Evolutionary conservation across 1,284 basidiomycete species (phyloP).

Genomic region (Wolfiporia cocos): DNA sequence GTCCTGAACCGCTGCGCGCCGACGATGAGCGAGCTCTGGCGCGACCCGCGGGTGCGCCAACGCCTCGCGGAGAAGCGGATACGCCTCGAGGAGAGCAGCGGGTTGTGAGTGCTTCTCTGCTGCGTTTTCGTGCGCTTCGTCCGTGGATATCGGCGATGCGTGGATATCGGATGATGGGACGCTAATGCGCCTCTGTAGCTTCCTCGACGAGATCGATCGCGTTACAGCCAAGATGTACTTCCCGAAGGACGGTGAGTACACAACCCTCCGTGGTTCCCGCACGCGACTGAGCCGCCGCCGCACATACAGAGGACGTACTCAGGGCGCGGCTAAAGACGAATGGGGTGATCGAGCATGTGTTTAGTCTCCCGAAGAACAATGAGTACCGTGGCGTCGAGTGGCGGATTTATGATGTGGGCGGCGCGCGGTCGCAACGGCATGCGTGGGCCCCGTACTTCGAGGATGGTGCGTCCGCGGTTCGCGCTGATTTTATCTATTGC

Average conservation of each 20-base stretch:
- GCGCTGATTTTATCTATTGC: neutral
- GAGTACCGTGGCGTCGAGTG: constrained; percentile 57
- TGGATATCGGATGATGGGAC: neutral
- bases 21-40: constrained; percentile 68
- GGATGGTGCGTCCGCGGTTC: constrained; percentile 65
- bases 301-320: constrained; percentile 58
- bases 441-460: constrained; percentile 83
- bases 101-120: constrained; percentile 54
- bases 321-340: constrained; percentile 71
- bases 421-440: constrained; percentile 65
- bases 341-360: constrained; percentile 72
- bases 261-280: neutral
- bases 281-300: constrained; percentile 1
- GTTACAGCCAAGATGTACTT: constrained; percentile 77
- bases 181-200: constrained; percentile 36
- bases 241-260: constrained; percentile 62
- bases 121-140: too few relatives aligned
- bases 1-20: constrained; percentile 53
- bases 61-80: constrained; percentile 57
- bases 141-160: too few relatives aligned
- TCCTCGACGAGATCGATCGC: constrained; percentile 70
- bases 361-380: constrained; percentile 49
- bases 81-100: constrained; percentile 72
- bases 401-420: constrained; percentile 81
- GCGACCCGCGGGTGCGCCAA: constrained; percentile 53